Base-by-base conservation (phyloP, 1,139 yeast genomes). In the Debaryomyces sp. region DNA sequence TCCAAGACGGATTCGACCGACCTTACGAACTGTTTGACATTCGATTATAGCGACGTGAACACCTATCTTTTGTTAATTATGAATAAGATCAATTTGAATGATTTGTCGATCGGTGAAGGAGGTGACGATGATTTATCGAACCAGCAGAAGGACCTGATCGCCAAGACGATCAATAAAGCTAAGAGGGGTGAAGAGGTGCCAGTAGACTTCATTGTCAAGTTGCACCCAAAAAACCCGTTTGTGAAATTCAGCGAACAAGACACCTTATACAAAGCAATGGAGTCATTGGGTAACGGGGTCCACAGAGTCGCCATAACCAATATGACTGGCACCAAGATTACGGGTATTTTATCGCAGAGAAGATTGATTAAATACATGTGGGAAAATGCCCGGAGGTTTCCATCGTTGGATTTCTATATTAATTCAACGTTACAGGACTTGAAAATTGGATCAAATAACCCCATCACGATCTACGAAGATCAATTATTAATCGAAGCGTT, bases 41-140 rank as follows among this genome's bases (percentile, higher is more conserved):
- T 94, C 67, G 98, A 94, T 67, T 94, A 90, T 68, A 82, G 95
- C 27, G 98, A 94, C 68, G 78, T 94, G 65, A 91, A 89, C 62
- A 85, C 97, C 9, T 91, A 90, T 64, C 72, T 89, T 55, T 71
- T 89, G 54, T 71, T 89, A 53, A 88, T 89, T 22, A 76, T 89
- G 75, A 88, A 90, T 58, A 85, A 84, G 59, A 76, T 84, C 29
- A 68, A 68, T 24, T 64, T 78, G 24, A 60, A 57, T 21, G 80
- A 76, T 36, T 69, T 63, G 66, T 67, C 60, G 48, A 61, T 65
- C 32, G 64, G 61, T 29, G 68, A 65, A 6, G 58, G 62, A 33
- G 64, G 60, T 35, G 56, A 51, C 45, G 47, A 48, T 26, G 50
- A 49, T 3, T 52, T 55, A 39, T 45, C 60, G 7, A 41, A 43